Evolutionary conservation across 176 grass and related monocot species (phyloP), one percentile per base, ranked within the genome.

Genomic region (Ananas comosus): DNA sequence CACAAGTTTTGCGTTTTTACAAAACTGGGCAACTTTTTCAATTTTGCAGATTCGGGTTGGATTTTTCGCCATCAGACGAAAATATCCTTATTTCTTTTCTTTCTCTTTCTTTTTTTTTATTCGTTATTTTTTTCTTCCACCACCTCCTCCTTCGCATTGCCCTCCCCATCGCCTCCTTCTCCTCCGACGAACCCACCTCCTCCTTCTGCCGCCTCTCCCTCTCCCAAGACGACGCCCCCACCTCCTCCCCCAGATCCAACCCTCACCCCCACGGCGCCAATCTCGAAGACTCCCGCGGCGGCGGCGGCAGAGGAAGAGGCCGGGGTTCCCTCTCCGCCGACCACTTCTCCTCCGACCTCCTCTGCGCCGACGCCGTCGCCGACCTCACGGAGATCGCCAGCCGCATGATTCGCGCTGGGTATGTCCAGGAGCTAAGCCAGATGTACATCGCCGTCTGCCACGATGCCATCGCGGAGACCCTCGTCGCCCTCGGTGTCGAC

Each of bases 401-500:
- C 29, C 78, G 88, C 18, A 89, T 96, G 88, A 88, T 96, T 77
- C 72, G 68, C 33, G 81, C 86, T 0, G 83, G 86, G 66, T 96
- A 89, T 23, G 86, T 64, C 1, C 83, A 83, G 0, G 92, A 96
- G 67, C 64, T 96, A 19, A 89, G 83, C 73, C 92, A 91, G 75
- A 83, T 91, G 6, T 96, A 96, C 78, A 74, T 81, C 69, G 86
- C 85, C 72, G 70, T 88, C 53, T 81, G 92, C 58, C 66, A 88
- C 47, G 86, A 89, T 68, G 76, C 81, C 68, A 76, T 92, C 13
- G 76, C 77, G 69, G 92, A 96, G 48, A 92, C 83, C 86, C 85
- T 92, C 11, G 64, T 48, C 19, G 80, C 85, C 51, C 86, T 92
- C 27, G 92, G 86, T 2, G 81, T 91, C 49, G 88, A 87, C 16